These are phyloP conservation scores for Paspalum vaginatum DNA, from an alignment of 176 grass and related monocot genomes.

Conservation along the genomic window DNA sequence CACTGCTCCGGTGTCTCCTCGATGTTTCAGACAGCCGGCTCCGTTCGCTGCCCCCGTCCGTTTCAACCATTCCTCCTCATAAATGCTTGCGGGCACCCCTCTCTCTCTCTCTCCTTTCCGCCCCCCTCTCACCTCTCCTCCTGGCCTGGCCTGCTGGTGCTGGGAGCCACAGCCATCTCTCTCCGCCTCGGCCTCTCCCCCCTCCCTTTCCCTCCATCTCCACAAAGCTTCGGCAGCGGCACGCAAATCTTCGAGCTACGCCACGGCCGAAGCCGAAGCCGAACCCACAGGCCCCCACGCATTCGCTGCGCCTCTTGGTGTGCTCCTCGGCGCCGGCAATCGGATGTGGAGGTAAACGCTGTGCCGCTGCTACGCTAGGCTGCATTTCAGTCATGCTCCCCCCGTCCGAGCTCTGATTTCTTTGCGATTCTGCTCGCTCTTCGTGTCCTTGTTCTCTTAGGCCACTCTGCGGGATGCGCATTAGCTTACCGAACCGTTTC, in stretches of 20 bases:
- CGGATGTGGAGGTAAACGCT: conserved; percentile 37
- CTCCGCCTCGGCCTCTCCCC: neutral
- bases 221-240: neutral
- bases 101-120: conserved; percentile 25
- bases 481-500: neutral
- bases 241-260: neutral
- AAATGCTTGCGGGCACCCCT: conserved; percentile 26
- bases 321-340: neutral
- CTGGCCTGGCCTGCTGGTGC: neutral
- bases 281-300: neutral
- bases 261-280: neutral
- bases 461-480: neutral
- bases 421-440: neutral
- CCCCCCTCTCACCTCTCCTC: neutral
- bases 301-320: conserved; percentile 14
- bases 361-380: neutral
- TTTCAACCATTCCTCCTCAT: conserved; percentile 46
- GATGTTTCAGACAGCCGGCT: neutral
- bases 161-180: neutral
- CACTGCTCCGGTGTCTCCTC: neutral
- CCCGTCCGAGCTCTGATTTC: neutral
- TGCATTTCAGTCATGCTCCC: neutral
- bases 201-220: too few species aligned
- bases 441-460: neutral
- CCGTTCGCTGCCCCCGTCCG: neutral